Percentiles rank a stretch among this genome's conserved stretches.
Evolutionary conservation across 1,284 basidiomycete species (phyloP).

Genomic region (Malassezia globosa): DNA sequence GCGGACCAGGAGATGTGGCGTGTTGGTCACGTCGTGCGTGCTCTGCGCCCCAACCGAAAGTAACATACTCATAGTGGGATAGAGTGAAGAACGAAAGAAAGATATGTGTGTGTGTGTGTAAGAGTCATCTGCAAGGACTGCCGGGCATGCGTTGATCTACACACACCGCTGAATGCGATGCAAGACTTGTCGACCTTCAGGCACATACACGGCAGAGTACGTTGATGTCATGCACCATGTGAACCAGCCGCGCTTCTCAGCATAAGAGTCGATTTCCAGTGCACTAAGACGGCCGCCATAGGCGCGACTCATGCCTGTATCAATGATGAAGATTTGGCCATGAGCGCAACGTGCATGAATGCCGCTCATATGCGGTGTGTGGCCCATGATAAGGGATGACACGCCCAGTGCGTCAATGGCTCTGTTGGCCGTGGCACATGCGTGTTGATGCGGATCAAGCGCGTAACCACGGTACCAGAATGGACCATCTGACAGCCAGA

Average conservation of each 20-base stretch:
- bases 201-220: not conserved
- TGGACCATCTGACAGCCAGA: conserved; percentile 33
- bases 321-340: conserved; percentile 30
- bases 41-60: conserved; percentile 36
- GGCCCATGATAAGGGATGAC: conserved; percentile 33
- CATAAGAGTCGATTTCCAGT: conserved; percentile 11
- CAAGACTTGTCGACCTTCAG: not conserved
- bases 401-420: conserved; percentile 18
- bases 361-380: conserved; percentile 38
- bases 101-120: too few species aligned
- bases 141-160: too few species aligned
- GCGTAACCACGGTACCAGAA: conserved; percentile 45
- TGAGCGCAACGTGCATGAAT: conserved; percentile 31
- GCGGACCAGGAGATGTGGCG: conserved; percentile 89
- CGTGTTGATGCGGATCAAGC: conserved; percentile 12
- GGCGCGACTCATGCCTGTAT: conserved; percentile 39
- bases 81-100: too few species aligned
- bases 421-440: conserved; percentile 21
- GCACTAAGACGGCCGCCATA: conserved; percentile 42
- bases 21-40: conserved; percentile 42
- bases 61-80: too few species aligned
- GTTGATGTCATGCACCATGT: not conserved
- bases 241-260: not conserved
- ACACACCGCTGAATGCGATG: not conserved
- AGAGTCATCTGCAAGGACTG: too few species aligned